Evolutionary conservation across 495 filamentous ascomycete species (phyloP), one percentile per base, ranked within the genome.

Genomic region (Podospora anserina): DNA sequence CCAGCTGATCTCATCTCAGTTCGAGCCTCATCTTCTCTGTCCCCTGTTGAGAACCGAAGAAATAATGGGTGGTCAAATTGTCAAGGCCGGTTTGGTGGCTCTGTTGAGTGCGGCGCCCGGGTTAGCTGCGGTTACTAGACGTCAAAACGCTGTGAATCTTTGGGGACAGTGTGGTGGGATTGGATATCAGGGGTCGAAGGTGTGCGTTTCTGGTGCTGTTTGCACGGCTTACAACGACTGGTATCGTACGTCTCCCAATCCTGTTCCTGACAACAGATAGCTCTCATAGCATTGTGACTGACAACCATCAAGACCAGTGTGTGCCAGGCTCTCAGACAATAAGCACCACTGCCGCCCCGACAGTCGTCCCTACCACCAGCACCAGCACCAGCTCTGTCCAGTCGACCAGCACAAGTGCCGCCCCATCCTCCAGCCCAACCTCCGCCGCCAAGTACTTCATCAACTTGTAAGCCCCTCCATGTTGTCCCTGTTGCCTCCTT

Each of bases 381-480:
- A 15, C 55, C 18, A 63, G 63, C 27, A 39, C 30, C 39, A 57
- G 66, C 23, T 44, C 57, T 26, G 16, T 54, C 49, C 65, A 60
- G 16, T 61, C 20, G n/a, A 62, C 65, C 9, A 64, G 63, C 16
- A 55, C 34, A n/a, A 69, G 67, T 44, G 39, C 64, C 7, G 59
- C 44, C 0, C 49, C 61, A 15, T 39, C 56, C 59, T 57, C 55
- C 56, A 59, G 30, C 64, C 49, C 65, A 49, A 7, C 63, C 30
- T 1, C 69, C 26, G 49, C 53, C 6, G 65, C 66, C 11, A 75
- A 79, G 49, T 80, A 77, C 62, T 64, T 80, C 65, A 75, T 80
- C 67, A 72, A 71, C 56, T 80, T 80, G 75, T 77, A 62, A 53
- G 70, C 54, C 0, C 1, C 39, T 11, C 39, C 39, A 6, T 13